Conservation (phyloP, 306 rosid genomes). For the Canavalia gladiata region DNA sequence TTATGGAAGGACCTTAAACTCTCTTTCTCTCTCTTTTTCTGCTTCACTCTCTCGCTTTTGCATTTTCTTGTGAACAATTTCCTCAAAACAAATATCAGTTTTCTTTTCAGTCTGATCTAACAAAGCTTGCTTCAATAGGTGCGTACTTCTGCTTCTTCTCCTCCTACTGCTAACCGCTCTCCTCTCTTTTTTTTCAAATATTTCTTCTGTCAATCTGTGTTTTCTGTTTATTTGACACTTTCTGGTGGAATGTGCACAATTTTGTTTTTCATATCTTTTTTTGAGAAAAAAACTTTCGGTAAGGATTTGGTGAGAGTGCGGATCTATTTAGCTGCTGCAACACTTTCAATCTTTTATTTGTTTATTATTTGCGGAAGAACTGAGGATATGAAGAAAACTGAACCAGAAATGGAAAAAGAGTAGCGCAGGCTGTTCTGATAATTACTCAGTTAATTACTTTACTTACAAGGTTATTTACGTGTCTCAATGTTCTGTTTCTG, state of each 20-base stretch:
- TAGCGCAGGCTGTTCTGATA: constrained; percentile 29
- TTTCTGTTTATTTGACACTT: neutral
- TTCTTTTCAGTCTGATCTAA: constrained; percentile 58
- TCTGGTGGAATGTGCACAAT: constrained; percentile 25
- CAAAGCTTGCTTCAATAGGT: constrained; percentile 55
- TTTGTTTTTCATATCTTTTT: neutral
- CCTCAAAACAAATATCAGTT: constrained; percentile 20
- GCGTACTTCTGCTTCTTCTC: constrained; percentile 34
- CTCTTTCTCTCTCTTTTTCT: constrained; percentile 37
- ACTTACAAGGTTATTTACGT: neutral
- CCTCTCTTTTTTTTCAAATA: neutral
- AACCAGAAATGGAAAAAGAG: neutral
- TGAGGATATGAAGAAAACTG: constrained; percentile 15
- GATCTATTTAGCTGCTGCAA: constrained; percentile 45
- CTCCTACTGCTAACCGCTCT: neutral
- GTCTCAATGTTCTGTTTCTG: constrained; percentile 11
- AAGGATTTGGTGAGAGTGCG: neutral
- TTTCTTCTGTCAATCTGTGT: neutral
- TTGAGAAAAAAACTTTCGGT: neutral
- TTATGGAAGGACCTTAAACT: constrained; percentile 81
- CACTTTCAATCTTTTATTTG: neutral
- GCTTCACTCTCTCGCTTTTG: constrained; percentile 35
- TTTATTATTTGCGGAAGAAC: neutral
- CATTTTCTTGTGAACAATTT: constrained; percentile 47
- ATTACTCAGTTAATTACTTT: neutral